These are phyloP conservation scores for Stephania japonica DNA, from an alignment of 164 flowering plant species.

Conservation along the genomic window DNA sequence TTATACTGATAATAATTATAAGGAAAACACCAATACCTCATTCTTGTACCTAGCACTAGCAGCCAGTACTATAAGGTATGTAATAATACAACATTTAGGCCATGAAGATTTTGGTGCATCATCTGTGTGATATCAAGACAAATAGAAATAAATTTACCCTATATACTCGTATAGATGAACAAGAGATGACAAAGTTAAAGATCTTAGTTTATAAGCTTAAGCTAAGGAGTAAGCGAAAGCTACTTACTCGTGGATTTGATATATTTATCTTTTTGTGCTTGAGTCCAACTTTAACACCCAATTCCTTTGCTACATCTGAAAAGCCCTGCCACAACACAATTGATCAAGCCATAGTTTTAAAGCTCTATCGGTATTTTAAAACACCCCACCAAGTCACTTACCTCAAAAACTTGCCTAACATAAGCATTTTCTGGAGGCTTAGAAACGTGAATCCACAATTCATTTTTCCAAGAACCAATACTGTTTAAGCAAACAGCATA, in stretches of 20 bases:
- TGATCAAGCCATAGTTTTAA: background rate
- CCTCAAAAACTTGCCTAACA: constrained; percentile 84
- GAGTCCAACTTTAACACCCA: constrained; percentile 69
- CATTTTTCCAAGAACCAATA: constrained; percentile 68
- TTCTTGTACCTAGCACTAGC: background rate
- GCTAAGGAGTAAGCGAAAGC: background rate
- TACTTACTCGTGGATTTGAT: constrained; percentile 91
- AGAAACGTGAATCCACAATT: constrained; percentile 84
- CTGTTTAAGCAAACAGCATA: constrained; percentile 97
- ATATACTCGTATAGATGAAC: background rate
- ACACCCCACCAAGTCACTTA: constrained; percentile 23
- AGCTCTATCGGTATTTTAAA: background rate
- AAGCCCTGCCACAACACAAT: constrained; percentile 53
- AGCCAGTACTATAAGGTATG: background rate
- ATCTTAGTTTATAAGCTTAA: background rate
- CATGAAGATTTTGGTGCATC: background rate
- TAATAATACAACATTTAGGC: background rate
- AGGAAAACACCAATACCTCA: background rate
- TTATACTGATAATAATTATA: background rate
- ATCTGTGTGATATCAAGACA: background rate
- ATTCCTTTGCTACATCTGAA: constrained; percentile 61
- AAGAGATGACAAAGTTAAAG: background rate
- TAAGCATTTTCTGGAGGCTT: constrained; percentile 98
- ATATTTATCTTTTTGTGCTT: constrained; percentile 97
- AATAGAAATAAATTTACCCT: background rate